phyloP scores from a whole-genome alignment of 495 filamentous ascomycete species.

The Penicillium herquei region DNA sequence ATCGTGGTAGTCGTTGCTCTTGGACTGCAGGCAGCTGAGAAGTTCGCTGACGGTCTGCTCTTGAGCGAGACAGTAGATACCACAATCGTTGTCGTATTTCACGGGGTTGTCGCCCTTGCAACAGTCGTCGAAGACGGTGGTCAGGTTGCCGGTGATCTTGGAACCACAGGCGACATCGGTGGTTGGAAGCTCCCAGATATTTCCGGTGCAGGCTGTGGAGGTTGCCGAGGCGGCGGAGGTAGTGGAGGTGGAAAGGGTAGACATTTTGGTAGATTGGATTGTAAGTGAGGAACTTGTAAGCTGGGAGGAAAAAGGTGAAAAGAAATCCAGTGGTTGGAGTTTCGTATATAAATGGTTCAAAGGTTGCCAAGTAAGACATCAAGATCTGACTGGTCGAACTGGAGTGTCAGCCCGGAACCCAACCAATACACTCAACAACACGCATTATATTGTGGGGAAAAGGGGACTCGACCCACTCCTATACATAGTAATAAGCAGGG shows the following conservation, averaged over 20 bases:
- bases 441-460: background rate
- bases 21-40: constrained; percentile 31
- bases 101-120: constrained; percentile 40
- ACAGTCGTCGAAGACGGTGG: constrained; percentile 42
- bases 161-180: constrained; percentile 45
- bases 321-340: background rate
- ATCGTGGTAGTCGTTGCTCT: constrained; percentile 27
- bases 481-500: background rate
- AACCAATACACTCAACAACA: background rate
- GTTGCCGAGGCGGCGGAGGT: constrained; percentile 26
- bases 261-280: constrained; percentile 7
- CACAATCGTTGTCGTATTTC: constrained; percentile 47
- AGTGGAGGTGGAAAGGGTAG: constrained; percentile 20
- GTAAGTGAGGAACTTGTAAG: background rate
- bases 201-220: constrained; percentile 27
- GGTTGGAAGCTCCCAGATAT: constrained; percentile 40
- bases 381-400: background rate
- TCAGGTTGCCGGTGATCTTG: constrained; percentile 33
- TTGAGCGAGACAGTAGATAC: constrained; percentile 50
- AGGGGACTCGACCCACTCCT: background rate
- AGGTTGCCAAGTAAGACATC: background rate
- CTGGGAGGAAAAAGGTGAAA: background rate
- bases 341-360: no score
- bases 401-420: background rate
- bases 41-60: constrained; percentile 39